Evolutionary conservation across 2,329 filamentous ascomycete species (phyloP), one percentile per base, ranked within the genome.

Genomic region (Dothiorella sarmentorum): DNA sequence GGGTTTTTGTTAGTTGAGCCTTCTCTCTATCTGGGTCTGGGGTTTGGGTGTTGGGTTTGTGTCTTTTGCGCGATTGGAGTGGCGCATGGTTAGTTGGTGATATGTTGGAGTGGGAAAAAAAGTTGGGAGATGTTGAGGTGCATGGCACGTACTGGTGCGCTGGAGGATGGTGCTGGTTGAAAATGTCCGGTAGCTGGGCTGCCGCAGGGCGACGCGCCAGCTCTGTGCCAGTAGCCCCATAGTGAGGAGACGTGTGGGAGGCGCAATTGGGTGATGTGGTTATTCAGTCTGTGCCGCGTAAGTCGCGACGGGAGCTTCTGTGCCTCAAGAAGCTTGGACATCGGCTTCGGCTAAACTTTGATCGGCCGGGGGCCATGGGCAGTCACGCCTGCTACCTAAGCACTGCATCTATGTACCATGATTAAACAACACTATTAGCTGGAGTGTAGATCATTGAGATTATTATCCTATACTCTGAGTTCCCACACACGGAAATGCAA

Each of bases 181-280:
- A 24, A 52, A 63, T 3, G 56, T 31, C 37, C 60, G 55, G 13
- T 18, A 26, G 10, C 53, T 59, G n/a, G 63, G 56, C 37, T 44
- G 59, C 31, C 61, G 58, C 29, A 68, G 59, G 31, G 68, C 69
- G 58, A 61, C 63, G 20, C 66, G 67, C 61, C 66, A 69, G 63
- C 64, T 67, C 56, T 63, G 65, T 59, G 66, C 64, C 66, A 70
- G 63, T 43, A 67, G 63, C 58, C 67, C 61, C 71, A 73, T 73
- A 7, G 26, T 18, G 56, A 43, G 5, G 27, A 31, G 35, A 42
- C 56, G 35, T 52, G 61, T 60, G 56, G 22, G 35, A 15, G 20
- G 33, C 15, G 26, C 44, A 53, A 55, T 43, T 18, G 38, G 22
- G 15, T 45, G 11, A 15, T 37, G 38, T 10, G 45, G 45, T 55